These are phyloP conservation scores for Gentiana dahurica DNA, from an alignment of 257 asterid genomes.

Conservation along the genomic window DNA sequence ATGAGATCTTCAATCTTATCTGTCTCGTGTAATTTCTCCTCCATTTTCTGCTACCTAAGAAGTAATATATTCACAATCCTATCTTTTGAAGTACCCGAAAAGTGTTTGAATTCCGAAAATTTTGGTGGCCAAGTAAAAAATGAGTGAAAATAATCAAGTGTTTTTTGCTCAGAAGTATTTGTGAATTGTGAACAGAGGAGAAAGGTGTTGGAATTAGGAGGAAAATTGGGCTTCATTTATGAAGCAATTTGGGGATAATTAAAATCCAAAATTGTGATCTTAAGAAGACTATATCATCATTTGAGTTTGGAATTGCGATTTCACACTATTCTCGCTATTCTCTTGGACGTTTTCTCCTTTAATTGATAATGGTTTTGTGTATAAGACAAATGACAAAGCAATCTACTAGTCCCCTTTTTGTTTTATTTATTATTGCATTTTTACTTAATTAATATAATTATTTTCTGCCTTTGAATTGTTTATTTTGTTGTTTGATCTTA, in stretches of 20 bases:
- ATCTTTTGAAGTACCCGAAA: background rate
- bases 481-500: constrained; percentile 1
- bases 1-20: constrained; percentile 48
- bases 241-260: constrained; percentile 13
- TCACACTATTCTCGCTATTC: constrained; percentile 25
- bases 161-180: background rate
- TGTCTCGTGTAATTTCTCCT: constrained; percentile 26
- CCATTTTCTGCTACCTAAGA: constrained; percentile 18
- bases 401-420: constrained; percentile 30
- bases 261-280: constrained; percentile 48
- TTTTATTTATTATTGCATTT: background rate
- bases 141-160: constrained; percentile 4
- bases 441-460: constrained; percentile 6
- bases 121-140: constrained; percentile 2
- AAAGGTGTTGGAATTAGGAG: constrained; percentile 13
- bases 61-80: too few species aligned
- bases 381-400: constrained; percentile 57
- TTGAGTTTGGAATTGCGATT: constrained; percentile 36
- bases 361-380: constrained; percentile 20
- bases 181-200: background rate
- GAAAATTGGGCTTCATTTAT: constrained; percentile 8
- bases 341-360: constrained; percentile 24
- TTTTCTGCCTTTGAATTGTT: constrained; percentile 29
- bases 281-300: constrained; percentile 26
- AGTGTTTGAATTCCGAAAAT: constrained; percentile 7